These are phyloP conservation scores for Schizosaccharomyces cryophilus DNA, from an alignment of 805 yeast genomes.

Conservation along the genomic window DNA sequence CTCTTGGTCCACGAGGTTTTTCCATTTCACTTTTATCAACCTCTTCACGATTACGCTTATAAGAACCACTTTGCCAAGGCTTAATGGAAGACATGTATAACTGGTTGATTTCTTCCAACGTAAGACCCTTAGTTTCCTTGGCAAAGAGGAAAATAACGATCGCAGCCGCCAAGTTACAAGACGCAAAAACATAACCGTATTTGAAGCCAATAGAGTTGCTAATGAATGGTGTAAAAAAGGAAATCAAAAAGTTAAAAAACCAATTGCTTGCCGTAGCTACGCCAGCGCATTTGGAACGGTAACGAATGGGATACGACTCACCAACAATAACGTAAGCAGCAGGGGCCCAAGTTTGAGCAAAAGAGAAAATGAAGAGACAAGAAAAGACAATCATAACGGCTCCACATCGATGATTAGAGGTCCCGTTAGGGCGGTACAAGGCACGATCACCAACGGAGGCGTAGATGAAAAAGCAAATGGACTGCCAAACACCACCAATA, in stretches of 20 bases:
- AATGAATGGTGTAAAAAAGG: slow-evolving; percentile 50
- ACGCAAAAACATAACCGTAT: slow-evolving; percentile 39
- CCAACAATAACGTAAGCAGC: slow-evolving; percentile 23
- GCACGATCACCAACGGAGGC: slow-evolving; percentile 21
- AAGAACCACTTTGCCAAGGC: slow-evolving; percentile 3
- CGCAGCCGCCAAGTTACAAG: slow-evolving; percentile 24
- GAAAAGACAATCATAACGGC: slow-evolving; percentile 31
- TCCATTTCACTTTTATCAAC: not conserved
- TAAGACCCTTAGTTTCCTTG: slow-evolving; percentile 35
- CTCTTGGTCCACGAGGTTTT: not conserved
- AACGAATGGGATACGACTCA: slow-evolving; percentile 25
- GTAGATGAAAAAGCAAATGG: slow-evolving; percentile 29
- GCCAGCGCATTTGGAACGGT: slow-evolving; percentile 13
- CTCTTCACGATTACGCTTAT: not conserved
- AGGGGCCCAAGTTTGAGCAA: slow-evolving; percentile 35
- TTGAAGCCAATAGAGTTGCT: slow-evolving; percentile 36
- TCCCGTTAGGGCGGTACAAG: slow-evolving; percentile 14
- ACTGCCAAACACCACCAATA: slow-evolving; percentile 25
- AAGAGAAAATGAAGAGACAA: slow-evolving; percentile 25
- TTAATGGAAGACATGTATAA: slow-evolving; percentile 14
- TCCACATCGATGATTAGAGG: slow-evolving; percentile 17
- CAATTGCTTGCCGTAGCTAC: slow-evolving; percentile 20
- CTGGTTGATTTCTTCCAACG: slow-evolving; percentile 34
- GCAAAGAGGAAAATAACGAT: slow-evolving; percentile 35
- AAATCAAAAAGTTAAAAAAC: slow-evolving; percentile 26